Percentiles rank a stretch among this genome's conserved stretches.
Evolutionary conservation across 2,329 filamentous ascomycete species (phyloP).

Genomic region (Scleromitrula shiraiana): DNA sequence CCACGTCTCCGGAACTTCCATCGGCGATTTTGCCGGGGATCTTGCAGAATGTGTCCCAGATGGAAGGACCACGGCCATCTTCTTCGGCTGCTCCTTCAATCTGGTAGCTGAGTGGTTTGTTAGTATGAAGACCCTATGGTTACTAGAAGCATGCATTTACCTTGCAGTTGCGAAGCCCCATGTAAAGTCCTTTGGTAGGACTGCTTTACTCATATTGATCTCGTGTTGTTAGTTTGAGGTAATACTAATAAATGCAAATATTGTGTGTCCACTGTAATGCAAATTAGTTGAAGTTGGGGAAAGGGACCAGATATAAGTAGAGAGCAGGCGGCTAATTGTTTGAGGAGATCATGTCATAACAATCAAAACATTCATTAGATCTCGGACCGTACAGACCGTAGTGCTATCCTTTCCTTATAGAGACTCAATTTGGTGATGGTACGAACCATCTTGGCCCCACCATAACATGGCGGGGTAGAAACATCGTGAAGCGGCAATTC

Average conservation of each 20-base stretch:
- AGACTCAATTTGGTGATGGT: constrained; percentile 11
- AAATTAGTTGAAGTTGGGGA: not conserved
- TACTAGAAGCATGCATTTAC: constrained; percentile 42
- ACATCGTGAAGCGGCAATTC: not conserved
- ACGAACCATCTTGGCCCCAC: constrained; percentile 14
- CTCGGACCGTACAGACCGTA: constrained; percentile 23
- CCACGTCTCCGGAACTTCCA: constrained; percentile 63
- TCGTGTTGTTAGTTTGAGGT: constrained; percentile 7
- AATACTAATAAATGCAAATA: not conserved
- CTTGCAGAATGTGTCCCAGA: constrained; percentile 86
- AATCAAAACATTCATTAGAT: not conserved
- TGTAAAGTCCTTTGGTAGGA: constrained; percentile 59
- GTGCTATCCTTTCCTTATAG: constrained; percentile 12
- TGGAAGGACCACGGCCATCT: constrained; percentile 73
- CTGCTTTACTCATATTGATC: constrained; percentile 36
- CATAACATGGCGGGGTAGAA: constrained; percentile 4
- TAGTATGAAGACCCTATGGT: not conserved
- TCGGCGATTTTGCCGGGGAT: constrained; percentile 78
- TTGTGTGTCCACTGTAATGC: too few species aligned
- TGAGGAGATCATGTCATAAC: not conserved
- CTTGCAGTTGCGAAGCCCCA: constrained; percentile 77
- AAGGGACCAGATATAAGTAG: constrained; percentile 7
- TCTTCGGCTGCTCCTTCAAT: constrained; percentile 70
- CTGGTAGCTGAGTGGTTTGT: constrained; percentile 58
- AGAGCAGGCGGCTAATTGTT: constrained; percentile 3